Evolutionary conservation across 1,284 basidiomycete species (phyloP).

Genomic region (Heterobasidion parviporum): DNA sequence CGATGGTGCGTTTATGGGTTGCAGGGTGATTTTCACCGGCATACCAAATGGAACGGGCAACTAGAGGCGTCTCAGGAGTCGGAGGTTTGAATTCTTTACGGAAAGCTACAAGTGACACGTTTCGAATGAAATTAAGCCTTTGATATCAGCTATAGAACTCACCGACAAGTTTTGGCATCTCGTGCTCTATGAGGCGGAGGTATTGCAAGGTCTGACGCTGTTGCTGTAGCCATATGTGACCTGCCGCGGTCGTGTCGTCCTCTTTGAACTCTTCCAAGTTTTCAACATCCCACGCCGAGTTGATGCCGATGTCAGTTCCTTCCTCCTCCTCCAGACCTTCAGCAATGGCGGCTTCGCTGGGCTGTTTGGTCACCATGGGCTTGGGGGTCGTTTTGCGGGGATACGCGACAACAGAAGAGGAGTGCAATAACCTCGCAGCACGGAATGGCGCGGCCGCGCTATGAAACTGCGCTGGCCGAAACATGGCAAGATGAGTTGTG

Average conservation of each 20-base stretch:
- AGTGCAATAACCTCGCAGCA: slow-evolving; percentile 11
- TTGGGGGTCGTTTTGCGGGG: slow-evolving; percentile 1
- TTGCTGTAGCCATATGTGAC: slow-evolving; percentile 61
- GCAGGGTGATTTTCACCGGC: slow-evolving; percentile 68
- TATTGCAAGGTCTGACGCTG: slow-evolving; percentile 67
- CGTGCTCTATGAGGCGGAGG: slow-evolving; percentile 75
- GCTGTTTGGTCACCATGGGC: slow-evolving; percentile 1
- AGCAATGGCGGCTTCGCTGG: neutral
- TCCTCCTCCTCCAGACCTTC: slow-evolving; percentile 1
- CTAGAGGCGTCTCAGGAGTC: slow-evolving; percentile 44
- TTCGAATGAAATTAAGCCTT: too few species aligned
- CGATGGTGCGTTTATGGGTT: slow-evolving; percentile 60
- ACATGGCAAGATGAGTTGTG: slow-evolving; percentile 1
- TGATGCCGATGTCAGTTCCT: neutral
- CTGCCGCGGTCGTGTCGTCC: slow-evolving; percentile 57
- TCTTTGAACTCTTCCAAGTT: slow-evolving; percentile 13
- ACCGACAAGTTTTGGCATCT: slow-evolving; percentile 79
- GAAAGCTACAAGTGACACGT: slow-evolving; percentile 40
- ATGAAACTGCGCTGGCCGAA: slow-evolving; percentile 1
- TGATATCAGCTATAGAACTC: slow-evolving; percentile 20
- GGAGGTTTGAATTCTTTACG: slow-evolving; percentile 71
- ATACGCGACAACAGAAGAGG: slow-evolving; percentile 8
- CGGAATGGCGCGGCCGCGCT: neutral
- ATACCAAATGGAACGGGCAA: slow-evolving; percentile 72
- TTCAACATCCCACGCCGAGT: slow-evolving; percentile 7